Percentiles rank a stretch among this genome's conserved stretches.
Conservation (phyloP, 2,329 filamentous ascomycete genomes). For the Nannizziopsis arthrosporioides region DNA sequence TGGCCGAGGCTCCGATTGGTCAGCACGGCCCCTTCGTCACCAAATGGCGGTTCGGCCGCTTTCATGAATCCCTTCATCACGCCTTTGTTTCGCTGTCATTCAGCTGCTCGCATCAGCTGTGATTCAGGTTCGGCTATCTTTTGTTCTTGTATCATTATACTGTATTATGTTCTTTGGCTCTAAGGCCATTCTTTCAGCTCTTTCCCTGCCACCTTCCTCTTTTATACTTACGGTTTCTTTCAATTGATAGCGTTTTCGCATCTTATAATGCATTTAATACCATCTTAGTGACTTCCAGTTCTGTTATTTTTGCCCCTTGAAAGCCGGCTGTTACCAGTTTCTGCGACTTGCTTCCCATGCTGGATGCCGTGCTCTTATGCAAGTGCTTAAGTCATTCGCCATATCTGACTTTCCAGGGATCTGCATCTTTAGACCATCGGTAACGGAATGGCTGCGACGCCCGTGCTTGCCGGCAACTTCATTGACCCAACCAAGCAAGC, state of each 20-base stretch:
- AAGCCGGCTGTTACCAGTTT: too few species aligned
- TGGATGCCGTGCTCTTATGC: background rate
- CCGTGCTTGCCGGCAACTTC: constrained; percentile 24
- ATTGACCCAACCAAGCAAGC: constrained; percentile 36
- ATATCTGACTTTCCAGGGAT: too few species aligned
- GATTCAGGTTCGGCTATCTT: too few species aligned
- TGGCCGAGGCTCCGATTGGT: background rate
- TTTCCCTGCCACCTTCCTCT: too few species aligned
- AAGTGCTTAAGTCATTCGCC: background rate
- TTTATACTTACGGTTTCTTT: too few species aligned
- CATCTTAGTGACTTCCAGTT: too few species aligned
- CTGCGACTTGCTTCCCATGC: background rate
- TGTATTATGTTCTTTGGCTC: too few species aligned
- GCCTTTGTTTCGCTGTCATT: background rate
- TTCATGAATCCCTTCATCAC: background rate
- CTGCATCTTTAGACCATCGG: background rate
- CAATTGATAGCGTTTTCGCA: too few species aligned
- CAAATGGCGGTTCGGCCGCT: background rate
- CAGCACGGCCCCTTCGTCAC: background rate
- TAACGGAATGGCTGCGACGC: constrained; percentile 7
- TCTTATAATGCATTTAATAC: too few species aligned
- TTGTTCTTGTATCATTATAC: too few species aligned
- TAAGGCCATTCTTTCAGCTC: too few species aligned
- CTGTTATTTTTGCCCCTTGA: too few species aligned
- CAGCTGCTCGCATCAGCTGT: background rate